These are phyloP conservation scores for Saussurea involucrata DNA, from an alignment of 129 eudicot species.

Conservation along the genomic window DNA sequence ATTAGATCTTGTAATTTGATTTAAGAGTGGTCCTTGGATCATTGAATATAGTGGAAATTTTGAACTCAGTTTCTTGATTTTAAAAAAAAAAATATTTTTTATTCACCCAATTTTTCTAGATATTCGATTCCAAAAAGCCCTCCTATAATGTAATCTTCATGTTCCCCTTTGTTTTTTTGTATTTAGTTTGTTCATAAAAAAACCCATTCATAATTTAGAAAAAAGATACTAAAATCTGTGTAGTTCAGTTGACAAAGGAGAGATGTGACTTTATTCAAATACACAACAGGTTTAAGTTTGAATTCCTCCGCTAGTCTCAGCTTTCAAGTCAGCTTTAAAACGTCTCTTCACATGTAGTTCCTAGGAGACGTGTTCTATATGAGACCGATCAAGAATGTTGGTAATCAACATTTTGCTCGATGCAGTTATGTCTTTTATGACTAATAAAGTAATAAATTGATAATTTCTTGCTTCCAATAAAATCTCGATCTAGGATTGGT, in stretches of 20 bases:
- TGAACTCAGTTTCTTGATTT: constrained; percentile 26
- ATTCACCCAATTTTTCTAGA: constrained; percentile 26
- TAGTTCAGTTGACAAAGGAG: no score
- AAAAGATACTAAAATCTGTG: not conserved
- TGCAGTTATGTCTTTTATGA: no score
- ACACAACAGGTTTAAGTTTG: no score
- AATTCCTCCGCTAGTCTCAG: no score
- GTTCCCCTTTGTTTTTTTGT: constrained; percentile 8
- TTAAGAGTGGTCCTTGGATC: constrained; percentile 38
- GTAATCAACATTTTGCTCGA: no score
- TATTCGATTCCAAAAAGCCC: constrained; percentile 27
- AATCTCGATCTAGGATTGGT: not conserved
- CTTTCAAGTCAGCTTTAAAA: no score
- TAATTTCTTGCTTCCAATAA: not conserved
- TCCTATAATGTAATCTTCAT: constrained; percentile 24
- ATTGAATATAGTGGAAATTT: constrained; percentile 35
- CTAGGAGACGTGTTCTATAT: no score
- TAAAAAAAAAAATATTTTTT: constrained; percentile 2
- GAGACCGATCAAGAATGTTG: no score
- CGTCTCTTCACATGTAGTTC: no score
- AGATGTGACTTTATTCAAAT: no score
- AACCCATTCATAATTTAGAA: not conserved
- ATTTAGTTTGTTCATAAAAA: not conserved
- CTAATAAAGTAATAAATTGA: not conserved
- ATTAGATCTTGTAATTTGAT: constrained; percentile 26